phyloP scores from a whole-genome alignment of 345 rosid species.

The Salix viminalis region DNA sequence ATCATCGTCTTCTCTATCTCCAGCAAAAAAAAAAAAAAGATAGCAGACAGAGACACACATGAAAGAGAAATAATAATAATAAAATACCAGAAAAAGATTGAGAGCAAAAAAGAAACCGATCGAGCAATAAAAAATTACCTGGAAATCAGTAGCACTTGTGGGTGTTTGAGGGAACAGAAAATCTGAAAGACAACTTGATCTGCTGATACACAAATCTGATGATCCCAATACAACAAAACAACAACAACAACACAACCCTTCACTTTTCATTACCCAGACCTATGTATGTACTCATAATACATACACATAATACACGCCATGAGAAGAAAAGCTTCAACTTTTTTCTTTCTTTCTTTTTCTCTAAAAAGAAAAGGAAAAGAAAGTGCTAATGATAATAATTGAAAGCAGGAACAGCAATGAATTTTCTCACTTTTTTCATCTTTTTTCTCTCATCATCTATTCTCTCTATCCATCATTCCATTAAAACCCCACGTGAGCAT shows the following conservation, averaged over 20 bases:
- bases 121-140: slow-evolving; percentile 43
- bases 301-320: slow-evolving; percentile 1
- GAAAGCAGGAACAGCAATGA: slow-evolving; percentile 19
- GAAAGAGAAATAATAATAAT: slow-evolving; percentile 13
- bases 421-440: slow-evolving; percentile 25
- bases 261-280: slow-evolving; percentile 26
- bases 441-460: slow-evolving; percentile 40
- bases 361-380: slow-evolving; percentile 10
- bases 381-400: slow-evolving; percentile 24
- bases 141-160: slow-evolving; percentile 46
- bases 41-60: slow-evolving; percentile 7
- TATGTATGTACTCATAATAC: neutral
- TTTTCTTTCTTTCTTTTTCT: neutral
- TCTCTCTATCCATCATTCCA: slow-evolving; percentile 39
- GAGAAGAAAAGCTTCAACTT: neutral
- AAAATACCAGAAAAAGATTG: slow-evolving; percentile 1
- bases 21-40: slow-evolving; percentile 5
- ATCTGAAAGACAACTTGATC: slow-evolving; percentile 44
- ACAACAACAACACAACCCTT: slow-evolving; percentile 14
- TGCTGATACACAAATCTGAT: slow-evolving; percentile 30
- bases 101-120: slow-evolving; percentile 10
- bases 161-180: slow-evolving; percentile 49
- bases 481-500: slow-evolving; percentile 50
- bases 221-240: slow-evolving; percentile 34
- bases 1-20: slow-evolving; percentile 17